These are phyloP conservation scores for Lipomyces japonicus DNA, from an alignment of 805 yeast species.

Conservation along the genomic window DNA sequence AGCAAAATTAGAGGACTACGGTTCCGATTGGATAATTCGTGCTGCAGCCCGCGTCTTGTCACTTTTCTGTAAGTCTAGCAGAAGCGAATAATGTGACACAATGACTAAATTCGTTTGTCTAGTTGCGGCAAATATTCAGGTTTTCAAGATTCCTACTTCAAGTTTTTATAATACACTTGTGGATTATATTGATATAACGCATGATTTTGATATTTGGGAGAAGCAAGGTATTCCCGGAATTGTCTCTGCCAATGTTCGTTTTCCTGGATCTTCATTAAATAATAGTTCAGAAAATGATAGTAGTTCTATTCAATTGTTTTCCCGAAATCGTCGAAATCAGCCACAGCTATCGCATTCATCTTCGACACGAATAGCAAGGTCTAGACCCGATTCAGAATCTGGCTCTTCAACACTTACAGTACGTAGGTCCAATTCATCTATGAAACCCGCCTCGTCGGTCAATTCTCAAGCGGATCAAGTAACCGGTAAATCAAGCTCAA, in stretches of 20 bases:
- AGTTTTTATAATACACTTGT: constrained; percentile 73
- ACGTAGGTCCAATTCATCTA: neutral
- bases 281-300: neutral
- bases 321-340: neutral
- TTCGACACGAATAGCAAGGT: neutral
- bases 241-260: constrained; percentile 1
- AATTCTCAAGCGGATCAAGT: neutral
- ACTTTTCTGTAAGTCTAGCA: constrained; percentile 53
- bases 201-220: constrained; percentile 86
- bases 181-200: constrained; percentile 69
- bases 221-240: constrained; percentile 22
- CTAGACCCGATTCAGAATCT: neutral
- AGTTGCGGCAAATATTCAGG: constrained; percentile 28
- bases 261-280: neutral
- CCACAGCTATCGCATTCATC: neutral
- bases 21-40: constrained; percentile 75
- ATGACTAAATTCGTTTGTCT: neutral
- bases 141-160: constrained; percentile 39
- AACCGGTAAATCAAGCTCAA: neutral
- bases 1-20: constrained; percentile 52
- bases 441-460: neutral
- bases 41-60: constrained; percentile 61
- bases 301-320: neutral
- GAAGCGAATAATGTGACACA: constrained; percentile 31
- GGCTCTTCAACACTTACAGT: neutral